A percentile compares a stretch with the other conserved stretches of the same genome.
These are phyloP conservation scores for Penicillium polonicum DNA, from an alignment of 2,329 filamentous ascomycete genomes.

Conservation along the genomic window DNA sequence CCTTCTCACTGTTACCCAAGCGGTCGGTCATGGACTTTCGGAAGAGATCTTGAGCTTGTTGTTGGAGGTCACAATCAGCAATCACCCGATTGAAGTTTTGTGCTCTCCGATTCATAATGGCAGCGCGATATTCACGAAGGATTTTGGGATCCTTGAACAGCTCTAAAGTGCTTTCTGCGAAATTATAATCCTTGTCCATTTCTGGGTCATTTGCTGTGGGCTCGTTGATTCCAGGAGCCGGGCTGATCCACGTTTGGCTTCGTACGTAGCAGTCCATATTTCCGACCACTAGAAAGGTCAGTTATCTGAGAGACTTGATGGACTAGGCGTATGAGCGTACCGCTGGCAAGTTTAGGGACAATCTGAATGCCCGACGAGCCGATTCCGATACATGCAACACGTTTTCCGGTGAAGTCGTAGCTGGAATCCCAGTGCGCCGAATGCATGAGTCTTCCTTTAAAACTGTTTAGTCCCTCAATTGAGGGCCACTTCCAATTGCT, in stretches of 20 bases:
- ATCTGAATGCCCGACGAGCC: constrained; percentile 33
- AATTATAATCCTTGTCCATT: constrained; percentile 1
- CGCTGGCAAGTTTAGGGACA: not conserved
- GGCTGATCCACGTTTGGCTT: constrained; percentile 12
- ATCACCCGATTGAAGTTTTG: constrained; percentile 1
- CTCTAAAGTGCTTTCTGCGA: not conserved
- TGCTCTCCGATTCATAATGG: not conserved
- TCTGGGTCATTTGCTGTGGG: not conserved
- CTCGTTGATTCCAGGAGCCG: not conserved
- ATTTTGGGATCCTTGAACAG: not conserved
- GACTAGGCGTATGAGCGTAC: not conserved
- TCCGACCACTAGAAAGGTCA: not conserved
- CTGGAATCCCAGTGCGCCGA: constrained; percentile 40
- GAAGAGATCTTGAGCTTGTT: not conserved
- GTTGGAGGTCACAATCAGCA: not conserved
- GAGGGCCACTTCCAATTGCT: constrained; percentile 26
- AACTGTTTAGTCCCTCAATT: constrained; percentile 27
- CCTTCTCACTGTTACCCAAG: not conserved
- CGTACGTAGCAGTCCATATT: constrained; percentile 13
- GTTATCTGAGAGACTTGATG: not conserved
- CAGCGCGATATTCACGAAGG: not conserved
- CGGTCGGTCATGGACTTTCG: constrained; percentile 2
- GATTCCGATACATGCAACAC: constrained; percentile 36
- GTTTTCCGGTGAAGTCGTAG: constrained; percentile 25
- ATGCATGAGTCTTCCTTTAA: constrained; percentile 38